These are phyloP conservation scores for Oidium heveae DNA, from an alignment of 2,329 filamentous ascomycete genomes.

Conservation along the genomic window DNA sequence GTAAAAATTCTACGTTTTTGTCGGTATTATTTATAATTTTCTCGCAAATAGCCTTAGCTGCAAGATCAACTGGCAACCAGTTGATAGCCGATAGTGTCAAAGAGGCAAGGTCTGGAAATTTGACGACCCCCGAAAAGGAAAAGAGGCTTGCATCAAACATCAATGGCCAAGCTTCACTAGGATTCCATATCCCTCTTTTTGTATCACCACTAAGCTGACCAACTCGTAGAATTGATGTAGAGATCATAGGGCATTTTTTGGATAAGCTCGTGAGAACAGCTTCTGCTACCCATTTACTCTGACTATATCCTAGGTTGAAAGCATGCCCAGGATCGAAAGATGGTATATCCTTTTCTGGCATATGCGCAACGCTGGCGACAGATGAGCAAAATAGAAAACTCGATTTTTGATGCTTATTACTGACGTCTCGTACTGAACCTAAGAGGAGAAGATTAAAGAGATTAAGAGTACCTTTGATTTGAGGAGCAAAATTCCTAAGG, in stretches of 20 bases:
- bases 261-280: slow-evolving; percentile 17
- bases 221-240: slow-evolving; percentile 4
- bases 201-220: slow-evolving; percentile 23
- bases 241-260: slow-evolving; percentile 2
- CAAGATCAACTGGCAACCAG: slow-evolving; percentile 23
- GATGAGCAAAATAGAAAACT: slow-evolving; percentile 19
- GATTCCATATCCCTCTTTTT: slow-evolving; percentile 21
- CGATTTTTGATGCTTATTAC: background rate
- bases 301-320: slow-evolving; percentile 26
- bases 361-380: slow-evolving; percentile 19
- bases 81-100: background rate
- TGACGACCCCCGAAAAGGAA: slow-evolving; percentile 18
- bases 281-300: slow-evolving; percentile 33
- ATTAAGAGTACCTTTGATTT: slow-evolving; percentile 23
- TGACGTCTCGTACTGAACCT: background rate
- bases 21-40: slow-evolving; percentile 8
- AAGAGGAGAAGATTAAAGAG: slow-evolving; percentile 21
- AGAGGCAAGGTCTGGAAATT: background rate
- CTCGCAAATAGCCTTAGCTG: slow-evolving; percentile 19
- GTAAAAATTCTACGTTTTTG: background rate
- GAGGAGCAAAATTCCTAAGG: slow-evolving; percentile 28
- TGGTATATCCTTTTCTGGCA: slow-evolving; percentile 16
- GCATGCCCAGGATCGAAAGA: slow-evolving; percentile 19
- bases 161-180: slow-evolving; percentile 22
- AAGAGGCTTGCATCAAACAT: slow-evolving; percentile 18